Conservation (phyloP, 2,329 filamentous ascomycete species). For the Nannizzia gypsea region DNA sequence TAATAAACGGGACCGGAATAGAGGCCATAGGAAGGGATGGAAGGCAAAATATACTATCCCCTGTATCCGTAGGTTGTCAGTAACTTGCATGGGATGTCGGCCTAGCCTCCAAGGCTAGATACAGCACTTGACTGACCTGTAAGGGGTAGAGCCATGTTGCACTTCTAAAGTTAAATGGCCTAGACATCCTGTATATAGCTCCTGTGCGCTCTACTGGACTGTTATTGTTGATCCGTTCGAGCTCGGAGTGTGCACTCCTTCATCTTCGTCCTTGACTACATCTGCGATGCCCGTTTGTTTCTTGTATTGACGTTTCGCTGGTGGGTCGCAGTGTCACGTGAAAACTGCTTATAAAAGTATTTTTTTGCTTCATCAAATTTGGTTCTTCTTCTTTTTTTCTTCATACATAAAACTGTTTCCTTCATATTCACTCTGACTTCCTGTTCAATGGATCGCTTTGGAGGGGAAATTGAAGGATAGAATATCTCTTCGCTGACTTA, state of each 20-base stretch:
- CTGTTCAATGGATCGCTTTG: constrained; percentile 27
- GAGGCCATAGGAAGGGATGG: constrained; percentile 69
- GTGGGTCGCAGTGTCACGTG: not conserved
- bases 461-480: constrained; percentile 40
- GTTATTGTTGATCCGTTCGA: not conserved
- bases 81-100: not conserved
- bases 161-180: constrained; percentile 18
- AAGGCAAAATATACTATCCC: constrained; percentile 73
- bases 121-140: constrained; percentile 27
- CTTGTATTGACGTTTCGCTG: not conserved
- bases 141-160: constrained; percentile 40
- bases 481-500: constrained; percentile 32
- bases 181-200: not conserved
- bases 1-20: constrained; percentile 65
- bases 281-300: not conserved
- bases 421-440: constrained; percentile 39
- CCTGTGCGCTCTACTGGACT: not conserved
- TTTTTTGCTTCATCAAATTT: constrained; percentile 16
- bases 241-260: not conserved
- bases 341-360: constrained; percentile 18
- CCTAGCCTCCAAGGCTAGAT: not conserved
- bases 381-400: constrained; percentile 24
- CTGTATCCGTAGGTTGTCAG: constrained; percentile 24
- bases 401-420: constrained; percentile 32
- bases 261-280: not conserved